Evolutionary conservation across 352 stramenopile genomes (phyloP), one percentile per base, ranked within the genome.

Genomic region (Pythium brachiatum): DNA sequence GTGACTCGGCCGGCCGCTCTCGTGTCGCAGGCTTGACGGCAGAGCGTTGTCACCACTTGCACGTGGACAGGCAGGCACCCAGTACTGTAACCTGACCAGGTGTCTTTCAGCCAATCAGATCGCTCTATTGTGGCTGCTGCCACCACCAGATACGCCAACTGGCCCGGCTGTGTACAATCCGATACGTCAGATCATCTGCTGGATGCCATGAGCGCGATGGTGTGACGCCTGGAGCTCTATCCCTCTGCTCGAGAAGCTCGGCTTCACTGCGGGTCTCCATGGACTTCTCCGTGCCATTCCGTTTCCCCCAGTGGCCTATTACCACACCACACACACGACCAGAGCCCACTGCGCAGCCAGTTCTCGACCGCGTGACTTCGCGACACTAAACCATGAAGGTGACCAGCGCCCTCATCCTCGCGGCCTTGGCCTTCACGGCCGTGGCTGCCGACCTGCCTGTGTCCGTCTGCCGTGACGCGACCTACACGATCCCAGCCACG

Each of bases 381-480:
- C 29, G 9, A 34, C 29, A n/a, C n/a, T n/a, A n/a, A 34, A 46
- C 12, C 38, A 46, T 46, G 38, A 46, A 46, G 38, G 38, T 46
- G 15, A 23, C 38, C 38, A 46, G 38, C 38, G 62, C 54, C 38
- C 25, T 68, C 36, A 31, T 68, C 38, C 18, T 59, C 23, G 62
- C 62, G 26, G 62, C 62, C 25, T 25, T 68, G 31, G 62, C 62
- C 34, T 29, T 68, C 15, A 43, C 62, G 16, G 26, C 47, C 21
- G 53, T 56, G 32, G 26, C 44, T 31, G 29, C 57, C 23, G 62
- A 68, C 62, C 54, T 57, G 47, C 46, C 57, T 20, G 57, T 64
- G 29, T 64, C 57, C 13, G 65, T 76, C 32, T 76, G 69, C 48
- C 64, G 63, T 16, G 69, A 76, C 36, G 69, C 69, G 16, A 77